Evolutionary conservation across 1,139 yeast species (phyloP), one percentile per base, ranked within the genome.

Genomic region (Lodderomyces metapsilosis): DNA sequence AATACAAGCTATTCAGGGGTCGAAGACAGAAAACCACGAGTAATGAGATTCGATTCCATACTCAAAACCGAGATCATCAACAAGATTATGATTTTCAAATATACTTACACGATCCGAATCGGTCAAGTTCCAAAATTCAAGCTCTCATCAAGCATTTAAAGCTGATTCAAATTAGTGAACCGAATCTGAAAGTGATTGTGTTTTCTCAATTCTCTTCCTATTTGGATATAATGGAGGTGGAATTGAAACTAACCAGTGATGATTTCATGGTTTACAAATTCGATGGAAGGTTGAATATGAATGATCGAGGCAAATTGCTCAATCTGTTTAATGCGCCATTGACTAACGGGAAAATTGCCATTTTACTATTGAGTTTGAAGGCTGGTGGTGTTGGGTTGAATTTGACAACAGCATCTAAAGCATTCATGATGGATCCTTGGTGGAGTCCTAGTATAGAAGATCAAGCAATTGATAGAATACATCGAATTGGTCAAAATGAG

Each of bases 381-480:
- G 95, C 98, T 0, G 98, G 98, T 13, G 98, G 98, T 4, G 96
- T 91, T 7, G 98, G 98, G 0, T 71, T 92, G 49, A 92, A 92
- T 56, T 67, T 92, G 46, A 91, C 96, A 0, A 80, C 84, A 37
- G 96, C 98, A 0, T 84, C 88, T 0, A 75, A 80, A 35, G 98
- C 95, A 7, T 89, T 83, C 54, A 74, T 92, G 78, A 86, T 92
- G 91, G 98, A 92, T 56, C 98, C 98, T 0, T 92, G 96, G 95
- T 92, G 98, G 98, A 86, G 94, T 20, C 95, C 88, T 35, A 88
- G 96, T 43, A 81, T 88, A 34, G 98, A 92, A 56, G 88, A 88
- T 35, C 98, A 92, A 61, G 98, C 98, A 0, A 88, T 92, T 50
- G 98, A 92, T 62, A 77, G 98, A 54, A 78, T 92, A 21, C 98